Conservation (phyloP, 768 basidiomycete genomes). For the Amanita rubescens region DNA sequence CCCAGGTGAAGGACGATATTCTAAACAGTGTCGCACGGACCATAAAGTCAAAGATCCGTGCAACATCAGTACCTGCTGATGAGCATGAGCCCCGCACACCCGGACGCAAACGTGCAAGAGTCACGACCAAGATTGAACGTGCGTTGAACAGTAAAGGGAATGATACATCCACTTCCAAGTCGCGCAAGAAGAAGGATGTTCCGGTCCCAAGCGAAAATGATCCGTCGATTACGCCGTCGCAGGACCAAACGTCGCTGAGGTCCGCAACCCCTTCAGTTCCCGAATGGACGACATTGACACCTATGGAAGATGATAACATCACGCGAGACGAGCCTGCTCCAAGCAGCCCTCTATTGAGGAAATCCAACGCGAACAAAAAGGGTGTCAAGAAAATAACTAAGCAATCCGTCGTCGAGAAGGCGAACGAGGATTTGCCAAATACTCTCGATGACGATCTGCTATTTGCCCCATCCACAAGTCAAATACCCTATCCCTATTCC, state of each 20-base stretch:
- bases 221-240: background rate
- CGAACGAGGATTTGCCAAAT: background rate
- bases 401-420: background rate
- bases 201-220: background rate
- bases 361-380: background rate
- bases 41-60: constrained; percentile 8
- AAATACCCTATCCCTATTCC: background rate
- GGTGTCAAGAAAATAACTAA: background rate
- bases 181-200: background rate
- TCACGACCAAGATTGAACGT: background rate
- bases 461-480: background rate
- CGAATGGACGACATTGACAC: constrained; percentile 6
- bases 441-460: background rate
- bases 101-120: background rate
- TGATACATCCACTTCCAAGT: background rate
- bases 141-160: background rate
- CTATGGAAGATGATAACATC: constrained; percentile 10
- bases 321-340: background rate
- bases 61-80: background rate
- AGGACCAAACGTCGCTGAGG: constrained; percentile 3
- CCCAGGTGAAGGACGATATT: background rate
- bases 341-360: background rate
- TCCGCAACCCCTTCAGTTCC: background rate
- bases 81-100: background rate
- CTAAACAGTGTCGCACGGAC: constrained; percentile 9